phyloP scores from a whole-genome alignment of 75 land plant genomes.

The Pseudotsuga menziesii region DNA sequence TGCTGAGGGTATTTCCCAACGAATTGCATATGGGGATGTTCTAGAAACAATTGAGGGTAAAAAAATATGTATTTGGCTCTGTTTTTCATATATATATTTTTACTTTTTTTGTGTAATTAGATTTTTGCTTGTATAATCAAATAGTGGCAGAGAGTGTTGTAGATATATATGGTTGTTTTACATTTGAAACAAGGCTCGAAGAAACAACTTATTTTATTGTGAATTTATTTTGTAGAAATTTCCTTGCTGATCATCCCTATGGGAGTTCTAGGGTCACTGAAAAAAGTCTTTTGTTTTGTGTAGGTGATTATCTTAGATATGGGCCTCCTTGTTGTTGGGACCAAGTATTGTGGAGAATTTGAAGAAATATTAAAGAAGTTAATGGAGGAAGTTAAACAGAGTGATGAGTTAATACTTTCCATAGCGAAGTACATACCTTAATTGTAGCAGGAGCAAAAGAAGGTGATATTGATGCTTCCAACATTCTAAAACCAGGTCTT shows the following conservation, averaged over 20 bases:
- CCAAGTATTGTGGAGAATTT: conserved; percentile 58
- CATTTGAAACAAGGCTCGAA: background rate
- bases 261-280: background rate
- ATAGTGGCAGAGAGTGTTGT: background rate
- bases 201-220: background rate
- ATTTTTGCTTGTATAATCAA: background rate
- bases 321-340: conserved; percentile 54
- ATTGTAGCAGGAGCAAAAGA: conserved; percentile 62
- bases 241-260: background rate
- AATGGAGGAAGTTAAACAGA: conserved; percentile 54
- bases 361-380: conserved; percentile 55
- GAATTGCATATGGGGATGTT: conserved; percentile 52
- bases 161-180: no score
- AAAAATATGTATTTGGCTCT: conserved; percentile 20
- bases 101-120: no score
- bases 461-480: conserved; percentile 68
- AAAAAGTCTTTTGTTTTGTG: background rate
- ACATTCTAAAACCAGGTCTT: conserved; percentile 58
- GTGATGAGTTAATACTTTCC: conserved; percentile 51
- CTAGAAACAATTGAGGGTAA: conserved; percentile 58
- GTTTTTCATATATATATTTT: background rate
- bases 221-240: background rate
- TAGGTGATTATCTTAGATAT: conserved; percentile 50
- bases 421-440: conserved; percentile 52
- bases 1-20: conserved; percentile 54